phyloP scores from a whole-genome alignment of 1,139 yeast genomes.

The Scheffersomyces illinoinensis region DNA sequence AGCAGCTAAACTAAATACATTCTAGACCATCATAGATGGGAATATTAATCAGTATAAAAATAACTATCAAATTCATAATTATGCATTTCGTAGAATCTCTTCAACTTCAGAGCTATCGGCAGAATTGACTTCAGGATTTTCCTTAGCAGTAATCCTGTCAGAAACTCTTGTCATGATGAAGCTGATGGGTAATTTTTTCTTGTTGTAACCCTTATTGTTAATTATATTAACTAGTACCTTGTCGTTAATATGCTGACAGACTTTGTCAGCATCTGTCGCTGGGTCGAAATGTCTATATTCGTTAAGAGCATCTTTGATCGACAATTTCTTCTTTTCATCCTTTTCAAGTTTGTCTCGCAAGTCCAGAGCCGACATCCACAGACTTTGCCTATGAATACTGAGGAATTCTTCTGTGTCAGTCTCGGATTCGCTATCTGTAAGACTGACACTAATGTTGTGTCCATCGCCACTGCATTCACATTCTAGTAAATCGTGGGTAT shows the following conservation, averaged over 20 bases:
- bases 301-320: conserved; percentile 57
- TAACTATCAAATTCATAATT: not conserved
- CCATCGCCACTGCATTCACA: conserved; percentile 67
- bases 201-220: conserved; percentile 10
- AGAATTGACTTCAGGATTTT: not conserved
- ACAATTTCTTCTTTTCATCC: conserved; percentile 25
- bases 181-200: conserved; percentile 12
- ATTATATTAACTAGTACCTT: conserved; percentile 13
- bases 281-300: conserved; percentile 68
- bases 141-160: not conserved
- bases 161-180: conserved; percentile 16
- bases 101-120: conserved; percentile 1
- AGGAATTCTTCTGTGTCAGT: conserved; percentile 13
- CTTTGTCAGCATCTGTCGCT: not conserved
- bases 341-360: conserved; percentile 35
- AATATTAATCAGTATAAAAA: not conserved
- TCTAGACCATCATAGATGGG: not conserved
- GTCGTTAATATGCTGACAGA: conserved; percentile 8
- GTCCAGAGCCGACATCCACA: conserved; percentile 57
- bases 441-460: conserved; percentile 4
- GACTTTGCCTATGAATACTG: conserved; percentile 13
- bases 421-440: conserved; percentile 17
- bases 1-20: not conserved
- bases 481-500: conserved; percentile 83
- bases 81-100: not conserved